Conservation (phyloP, 495 filamentous ascomycete genomes). For the Neurospora cerealis region DNA sequence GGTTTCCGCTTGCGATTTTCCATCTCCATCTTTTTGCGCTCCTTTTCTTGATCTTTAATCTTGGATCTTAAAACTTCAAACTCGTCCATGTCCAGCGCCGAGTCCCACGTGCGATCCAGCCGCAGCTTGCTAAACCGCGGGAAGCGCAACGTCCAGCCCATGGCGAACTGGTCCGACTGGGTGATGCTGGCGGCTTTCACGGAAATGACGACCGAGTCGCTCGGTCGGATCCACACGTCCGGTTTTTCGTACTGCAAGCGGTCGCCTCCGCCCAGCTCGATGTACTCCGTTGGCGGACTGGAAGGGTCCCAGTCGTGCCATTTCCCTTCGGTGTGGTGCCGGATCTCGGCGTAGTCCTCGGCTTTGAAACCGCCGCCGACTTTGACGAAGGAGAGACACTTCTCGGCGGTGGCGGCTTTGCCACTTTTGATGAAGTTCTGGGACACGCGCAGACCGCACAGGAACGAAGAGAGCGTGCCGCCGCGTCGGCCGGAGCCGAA, state of each 20-base stretch:
- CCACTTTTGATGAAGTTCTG: slow-evolving; percentile 48
- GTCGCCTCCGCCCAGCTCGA: slow-evolving; percentile 73
- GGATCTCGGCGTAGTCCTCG: slow-evolving; percentile 71
- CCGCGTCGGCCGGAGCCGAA: slow-evolving; percentile 81
- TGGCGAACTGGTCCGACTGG: slow-evolving; percentile 65
- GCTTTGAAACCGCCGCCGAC: slow-evolving; percentile 88
- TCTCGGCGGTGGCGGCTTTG: slow-evolving; percentile 48
- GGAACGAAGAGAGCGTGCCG: slow-evolving; percentile 70
- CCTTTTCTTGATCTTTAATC: slow-evolving; percentile 57
- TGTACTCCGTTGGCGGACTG: slow-evolving; percentile 66
- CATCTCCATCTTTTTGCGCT: slow-evolving; percentile 70
- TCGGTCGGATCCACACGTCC: slow-evolving; percentile 88
- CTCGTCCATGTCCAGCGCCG: slow-evolving; percentile 64
- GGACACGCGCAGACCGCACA: slow-evolving; percentile 76
- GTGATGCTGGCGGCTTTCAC: slow-evolving; percentile 83
- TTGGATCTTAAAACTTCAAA: slow-evolving; percentile 63
- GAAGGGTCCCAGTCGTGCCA: slow-evolving; percentile 81
- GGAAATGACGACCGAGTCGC: slow-evolving; percentile 75
- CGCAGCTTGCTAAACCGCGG: slow-evolving; percentile 81
- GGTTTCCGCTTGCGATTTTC: slow-evolving; percentile 60
- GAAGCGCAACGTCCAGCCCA: slow-evolving; percentile 74
- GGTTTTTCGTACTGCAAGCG: slow-evolving; percentile 65
- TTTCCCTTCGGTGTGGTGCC: slow-evolving; percentile 78
- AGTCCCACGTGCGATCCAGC: slow-evolving; percentile 74
- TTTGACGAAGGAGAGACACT: slow-evolving; percentile 89